Percentiles rank a stretch among this genome's conserved stretches.
Conservation (phyloP, 257 asterid genomes). For the Lavandula angustifolia region DNA sequence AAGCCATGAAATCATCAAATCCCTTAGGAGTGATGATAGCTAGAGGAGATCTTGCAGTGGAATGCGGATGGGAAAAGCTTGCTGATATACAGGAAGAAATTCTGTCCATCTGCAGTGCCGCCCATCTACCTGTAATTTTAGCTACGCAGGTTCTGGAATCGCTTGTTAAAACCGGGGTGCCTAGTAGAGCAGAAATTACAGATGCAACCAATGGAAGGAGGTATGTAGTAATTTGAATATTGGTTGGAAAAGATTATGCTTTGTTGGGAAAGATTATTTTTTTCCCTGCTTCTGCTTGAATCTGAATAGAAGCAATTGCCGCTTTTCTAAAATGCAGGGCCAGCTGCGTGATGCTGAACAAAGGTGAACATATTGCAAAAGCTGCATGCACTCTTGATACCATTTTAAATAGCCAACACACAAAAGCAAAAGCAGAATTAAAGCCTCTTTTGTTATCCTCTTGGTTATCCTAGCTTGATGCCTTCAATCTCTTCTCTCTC, state of each 20-base stretch:
- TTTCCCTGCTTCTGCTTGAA: not conserved
- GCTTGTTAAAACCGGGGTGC: conserved; percentile 63
- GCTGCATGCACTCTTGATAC: conserved; percentile 56
- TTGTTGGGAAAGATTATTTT: too few species aligned
- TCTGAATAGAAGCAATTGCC: not conserved
- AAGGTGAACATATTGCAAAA: conserved; percentile 61
- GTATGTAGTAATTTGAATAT: conserved; percentile 30
- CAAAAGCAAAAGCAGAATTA: conserved; percentile 44
- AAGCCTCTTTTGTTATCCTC: conserved; percentile 55
- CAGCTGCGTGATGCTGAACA: conserved; percentile 73
- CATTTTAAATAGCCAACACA: conserved; percentile 41
- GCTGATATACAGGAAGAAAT: conserved; percentile 69
- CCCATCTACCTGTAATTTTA: conserved; percentile 65
- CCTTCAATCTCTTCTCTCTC: not conserved
- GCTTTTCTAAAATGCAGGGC: conserved; percentile 43
- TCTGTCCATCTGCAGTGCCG: conserved; percentile 56
- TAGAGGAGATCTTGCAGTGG: conserved; percentile 84
- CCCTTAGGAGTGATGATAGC: conserved; percentile 78
- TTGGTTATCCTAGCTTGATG: conserved; percentile 13
- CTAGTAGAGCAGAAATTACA: conserved; percentile 67
- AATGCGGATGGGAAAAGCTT: conserved; percentile 80
- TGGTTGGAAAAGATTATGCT: too few species aligned
- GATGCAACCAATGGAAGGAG: conserved; percentile 73
- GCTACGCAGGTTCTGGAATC: conserved; percentile 79
- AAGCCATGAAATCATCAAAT: conserved; percentile 64